Percentiles rank a stretch among this genome's conserved stretches.
Conservation (phyloP, 2,329 filamentous ascomycete genomes). For the Neofusicoccum cordaticola region DNA sequence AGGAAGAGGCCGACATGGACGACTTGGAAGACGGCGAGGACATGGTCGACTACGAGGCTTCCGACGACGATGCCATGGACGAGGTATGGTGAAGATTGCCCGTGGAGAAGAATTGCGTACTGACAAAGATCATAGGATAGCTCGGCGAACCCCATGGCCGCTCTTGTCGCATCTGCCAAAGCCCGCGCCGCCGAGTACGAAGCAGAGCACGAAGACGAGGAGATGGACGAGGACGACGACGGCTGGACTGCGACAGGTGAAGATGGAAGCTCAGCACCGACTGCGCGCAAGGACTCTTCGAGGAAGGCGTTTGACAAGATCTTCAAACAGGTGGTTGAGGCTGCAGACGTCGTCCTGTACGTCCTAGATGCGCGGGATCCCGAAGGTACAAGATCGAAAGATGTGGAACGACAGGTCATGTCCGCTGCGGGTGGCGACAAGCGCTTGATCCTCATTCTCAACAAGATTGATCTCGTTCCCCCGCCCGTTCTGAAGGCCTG, state of each 20-base stretch:
- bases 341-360: conserved; percentile 87
- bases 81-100: conserved; percentile 36
- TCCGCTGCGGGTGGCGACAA: conserved; percentile 80
- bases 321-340: conserved; percentile 88
- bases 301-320: conserved; percentile 91
- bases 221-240: conserved; percentile 56
- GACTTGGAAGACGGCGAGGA: conserved; percentile 33
- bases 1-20: conserved; percentile 53
- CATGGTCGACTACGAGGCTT: conserved; percentile 49
- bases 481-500: conserved; percentile 77
- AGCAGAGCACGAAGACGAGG: conserved; percentile 58
- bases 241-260: conserved; percentile 48
- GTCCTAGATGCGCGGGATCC: conserved; percentile 91
- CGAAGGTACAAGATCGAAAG: conserved; percentile 83
- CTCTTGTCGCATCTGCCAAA: conserved; percentile 79
- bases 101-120: conserved; percentile 15
- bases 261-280: conserved; percentile 39
- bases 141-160: conserved; percentile 79
- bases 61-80: conserved; percentile 57
- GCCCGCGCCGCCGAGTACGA: conserved; percentile 76
- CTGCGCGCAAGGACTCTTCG: conserved; percentile 57
- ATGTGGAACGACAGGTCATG: conserved; percentile 89
- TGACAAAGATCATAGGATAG: conserved; percentile 47
- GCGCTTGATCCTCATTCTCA: conserved; percentile 84
- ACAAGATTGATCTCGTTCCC: conserved; percentile 93